Evolutionary conservation across 176 grass and related monocot species (phyloP).

Genomic region (Rhynchospora tenuis): DNA sequence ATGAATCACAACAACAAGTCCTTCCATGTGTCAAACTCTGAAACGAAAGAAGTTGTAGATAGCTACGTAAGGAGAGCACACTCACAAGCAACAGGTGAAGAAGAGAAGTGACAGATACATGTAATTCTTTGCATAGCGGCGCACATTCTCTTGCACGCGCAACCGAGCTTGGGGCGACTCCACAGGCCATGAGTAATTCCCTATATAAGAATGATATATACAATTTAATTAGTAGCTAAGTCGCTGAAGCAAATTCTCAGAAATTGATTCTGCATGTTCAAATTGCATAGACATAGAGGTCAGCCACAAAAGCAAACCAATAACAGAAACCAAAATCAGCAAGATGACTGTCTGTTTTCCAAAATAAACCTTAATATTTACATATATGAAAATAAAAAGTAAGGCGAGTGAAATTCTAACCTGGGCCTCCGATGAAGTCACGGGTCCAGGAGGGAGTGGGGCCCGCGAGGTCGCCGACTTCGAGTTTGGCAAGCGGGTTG

Average conservation of each 20-base stretch:
- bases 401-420: conserved; percentile 10
- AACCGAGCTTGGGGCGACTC: conserved; percentile 67
- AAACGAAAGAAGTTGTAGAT: background rate
- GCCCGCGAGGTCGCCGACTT: conserved; percentile 45
- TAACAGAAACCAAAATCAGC: background rate
- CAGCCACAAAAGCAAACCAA: background rate
- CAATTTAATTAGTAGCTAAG: background rate
- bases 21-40: background rate
- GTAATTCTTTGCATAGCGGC: conserved; percentile 79
- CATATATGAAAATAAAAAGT: background rate
- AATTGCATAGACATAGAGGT: background rate
- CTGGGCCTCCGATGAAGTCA: conserved; percentile 52
- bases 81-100: conserved; percentile 81
- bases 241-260: background rate
- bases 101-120: conserved; percentile 54
- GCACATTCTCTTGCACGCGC: conserved; percentile 91
- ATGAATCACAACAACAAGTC: background rate
- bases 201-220: background rate
- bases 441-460: conserved; percentile 74
- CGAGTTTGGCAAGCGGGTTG: conserved; percentile 68
- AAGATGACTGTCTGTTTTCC: background rate
- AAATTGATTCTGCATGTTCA: background rate
- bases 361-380: background rate
- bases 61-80: background rate
- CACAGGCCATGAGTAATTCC: conserved; percentile 64